A percentile compares a stretch with the other conserved stretches of the same genome.
Conservation (phyloP, 2,329 filamentous ascomycete species). For the Epichloe typhina region DNA sequence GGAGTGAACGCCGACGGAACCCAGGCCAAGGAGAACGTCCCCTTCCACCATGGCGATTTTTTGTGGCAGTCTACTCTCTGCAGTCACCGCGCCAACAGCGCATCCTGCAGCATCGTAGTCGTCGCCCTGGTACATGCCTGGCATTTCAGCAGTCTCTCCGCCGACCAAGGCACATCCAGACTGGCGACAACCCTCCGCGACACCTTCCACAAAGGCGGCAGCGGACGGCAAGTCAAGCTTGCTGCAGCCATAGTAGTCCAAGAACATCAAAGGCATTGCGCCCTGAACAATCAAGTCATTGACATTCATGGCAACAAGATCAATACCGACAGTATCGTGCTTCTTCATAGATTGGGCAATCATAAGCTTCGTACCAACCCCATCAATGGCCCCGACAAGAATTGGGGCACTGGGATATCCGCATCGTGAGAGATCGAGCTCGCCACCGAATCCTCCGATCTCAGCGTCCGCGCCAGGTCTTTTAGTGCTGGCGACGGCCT, state of each 20-base stretch:
- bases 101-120: conserved; percentile 91
- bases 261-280: conserved; percentile 87
- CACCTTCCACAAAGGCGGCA: conserved; percentile 78
- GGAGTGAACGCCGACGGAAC: conserved; percentile 79
- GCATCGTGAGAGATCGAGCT: conserved; percentile 46
- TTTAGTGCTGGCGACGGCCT: conserved; percentile 71
- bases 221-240: conserved; percentile 68
- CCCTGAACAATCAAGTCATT: conserved; percentile 96
- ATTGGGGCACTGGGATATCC: conserved; percentile 65
- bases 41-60: conserved; percentile 61
- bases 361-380: conserved; percentile 93
- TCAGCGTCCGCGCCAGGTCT: conserved; percentile 81
- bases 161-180: conserved; percentile 86
- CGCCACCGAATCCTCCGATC: conserved; percentile 88
- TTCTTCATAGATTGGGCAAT: conserved; percentile 82
- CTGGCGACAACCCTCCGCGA: conserved; percentile 74
- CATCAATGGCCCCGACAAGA: conserved; percentile 88
- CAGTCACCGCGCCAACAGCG: conserved; percentile 70
- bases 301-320: conserved; percentile 97
- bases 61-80: conserved; percentile 59
- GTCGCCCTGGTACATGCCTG: conserved; percentile 75
- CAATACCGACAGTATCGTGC: conserved; percentile 90
- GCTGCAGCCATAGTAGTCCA: conserved; percentile 95
- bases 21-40: conserved; percentile 75
- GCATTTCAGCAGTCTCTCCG: conserved; percentile 97